Evolutionary conservation across 2,329 filamentous ascomycete genomes (phyloP).

Genomic region (Penicillium sp.): DNA sequence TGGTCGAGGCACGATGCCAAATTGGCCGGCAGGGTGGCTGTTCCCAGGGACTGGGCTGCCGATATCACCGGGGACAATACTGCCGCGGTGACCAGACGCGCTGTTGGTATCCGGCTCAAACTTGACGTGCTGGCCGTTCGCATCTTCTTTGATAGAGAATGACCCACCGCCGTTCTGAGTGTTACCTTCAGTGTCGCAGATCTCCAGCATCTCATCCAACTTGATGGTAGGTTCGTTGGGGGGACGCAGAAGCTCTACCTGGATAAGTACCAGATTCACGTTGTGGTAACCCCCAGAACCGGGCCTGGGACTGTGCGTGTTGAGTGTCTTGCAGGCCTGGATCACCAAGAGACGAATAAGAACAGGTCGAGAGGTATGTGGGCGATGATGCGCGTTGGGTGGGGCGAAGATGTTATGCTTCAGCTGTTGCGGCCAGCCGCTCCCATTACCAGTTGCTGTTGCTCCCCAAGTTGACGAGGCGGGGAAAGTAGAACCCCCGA

Average conservation of each 20-base stretch:
- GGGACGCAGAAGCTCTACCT: conserved; percentile 66
- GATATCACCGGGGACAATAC: conserved; percentile 63
- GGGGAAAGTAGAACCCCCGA: conserved; percentile 40
- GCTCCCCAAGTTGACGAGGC: conserved; percentile 39
- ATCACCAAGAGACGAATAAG: conserved; percentile 73
- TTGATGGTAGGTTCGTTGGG: conserved; percentile 57
- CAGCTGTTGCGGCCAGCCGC: conserved; percentile 48
- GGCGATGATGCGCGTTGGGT: conserved; percentile 47
- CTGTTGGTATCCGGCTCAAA: conserved; percentile 55
- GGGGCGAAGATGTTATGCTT: conserved; percentile 48
- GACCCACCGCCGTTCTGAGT: conserved; percentile 83
- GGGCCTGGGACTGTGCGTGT: conserved; percentile 41
- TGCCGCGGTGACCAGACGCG: conserved; percentile 43
- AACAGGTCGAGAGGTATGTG: conserved; percentile 64
- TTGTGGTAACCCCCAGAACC: conserved; percentile 67
- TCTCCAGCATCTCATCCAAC: conserved; percentile 72
- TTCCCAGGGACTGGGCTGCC: conserved; percentile 62
- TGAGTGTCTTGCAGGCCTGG: conserved; percentile 70
- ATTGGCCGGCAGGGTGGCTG: conserved; percentile 39
- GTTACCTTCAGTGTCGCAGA: conserved; percentile 90
- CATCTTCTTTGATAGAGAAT: conserved; percentile 67
- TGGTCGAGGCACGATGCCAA: conserved; percentile 37
- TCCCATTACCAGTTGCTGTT: conserved; percentile 39
- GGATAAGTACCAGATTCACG: conserved; percentile 60
- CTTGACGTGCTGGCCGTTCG: conserved; percentile 43